phyloP scores from a whole-genome alignment of 345 rosid genomes.

The Boechera divaricarpa region DNA sequence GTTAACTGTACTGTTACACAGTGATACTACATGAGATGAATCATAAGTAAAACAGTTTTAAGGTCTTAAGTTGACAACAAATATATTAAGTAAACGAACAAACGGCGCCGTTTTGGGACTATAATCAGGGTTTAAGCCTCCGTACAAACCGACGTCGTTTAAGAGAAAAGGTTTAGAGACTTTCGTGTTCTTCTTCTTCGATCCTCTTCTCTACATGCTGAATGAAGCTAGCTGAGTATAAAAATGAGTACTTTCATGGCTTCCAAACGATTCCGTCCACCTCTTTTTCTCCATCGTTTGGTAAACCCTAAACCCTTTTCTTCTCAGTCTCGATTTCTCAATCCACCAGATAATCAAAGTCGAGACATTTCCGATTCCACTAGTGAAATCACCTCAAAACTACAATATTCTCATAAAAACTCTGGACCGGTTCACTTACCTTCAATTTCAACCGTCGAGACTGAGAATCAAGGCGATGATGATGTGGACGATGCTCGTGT shows the following conservation, averaged over 20 bases:
- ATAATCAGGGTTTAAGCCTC: no score
- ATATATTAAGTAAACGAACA: no score
- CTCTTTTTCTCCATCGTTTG: background rate
- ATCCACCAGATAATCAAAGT: slow-evolving; percentile 4
- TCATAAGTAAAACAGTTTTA: background rate
- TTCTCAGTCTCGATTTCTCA: slow-evolving; percentile 44
- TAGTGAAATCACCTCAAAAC: slow-evolving; percentile 27
- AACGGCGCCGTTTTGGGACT: no score
- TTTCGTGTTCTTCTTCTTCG: slow-evolving; percentile 22
- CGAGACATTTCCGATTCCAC: slow-evolving; percentile 9
- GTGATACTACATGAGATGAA: background rate
- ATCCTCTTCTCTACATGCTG: background rate
- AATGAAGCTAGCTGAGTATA: background rate
- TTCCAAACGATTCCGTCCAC: background rate
- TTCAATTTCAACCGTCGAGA: background rate
- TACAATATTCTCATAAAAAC: background rate
- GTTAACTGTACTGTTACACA: background rate
- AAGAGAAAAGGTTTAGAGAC: background rate
- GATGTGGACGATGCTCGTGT: slow-evolving; percentile 42
- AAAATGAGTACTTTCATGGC: slow-evolving; percentile 22
- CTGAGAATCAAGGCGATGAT: background rate
- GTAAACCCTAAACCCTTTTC: slow-evolving; percentile 42
- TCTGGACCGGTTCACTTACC: background rate
- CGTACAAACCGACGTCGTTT: background rate
- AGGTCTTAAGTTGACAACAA: no score